Evolutionary conservation across 148 eudicot species (phyloP), one percentile per base, ranked within the genome.

Genomic region (Fagopyrum tataricum): DNA sequence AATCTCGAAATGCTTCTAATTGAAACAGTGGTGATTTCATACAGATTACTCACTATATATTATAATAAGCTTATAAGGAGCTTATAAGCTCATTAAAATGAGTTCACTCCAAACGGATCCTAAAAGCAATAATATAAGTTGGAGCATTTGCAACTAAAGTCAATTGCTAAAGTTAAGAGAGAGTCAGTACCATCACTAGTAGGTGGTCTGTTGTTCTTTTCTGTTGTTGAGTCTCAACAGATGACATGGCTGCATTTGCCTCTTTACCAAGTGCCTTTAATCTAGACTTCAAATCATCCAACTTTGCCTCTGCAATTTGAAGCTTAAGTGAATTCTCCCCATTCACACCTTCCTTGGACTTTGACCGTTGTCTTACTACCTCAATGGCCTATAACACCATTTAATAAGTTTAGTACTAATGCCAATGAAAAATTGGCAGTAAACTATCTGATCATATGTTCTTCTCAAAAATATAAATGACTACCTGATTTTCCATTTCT

Each of bases 141-240:
- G 24, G 20, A 20, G 26, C 11, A 55, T 18, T 7, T 18, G 15
- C 40, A 31, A 64, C 6, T 12, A 21, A 37, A 14, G 14, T 14
- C 15, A 43, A 64, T 61, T 61, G 41, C 67, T 21, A 31, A 61
- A 31, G 37, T 31, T 31, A 31, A 44, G 48, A 42, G 13, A 68
- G 23, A 41, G 40, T 49, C 24, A 48, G 44, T 90, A 92, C 98
- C 93, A 90, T 87, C 64, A 81, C 43, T 72, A 88, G 84, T 75
- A 92, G 90, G 81, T 86, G 86, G 70, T 87, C 91, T 71, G 85
- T 83, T 76, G 96, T 90, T 67, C 80, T 70, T 74, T 76, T 78
- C 83, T 90, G 93, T 76, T 92, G 98, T 40, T 87, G 89, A 74
- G 81, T 88, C 89, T 92, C 93, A 41, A 92, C 98, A 14, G 91